Conservation (phyloP, 2,329 filamentous ascomycete species). For the Fusarium sp. region DNA sequence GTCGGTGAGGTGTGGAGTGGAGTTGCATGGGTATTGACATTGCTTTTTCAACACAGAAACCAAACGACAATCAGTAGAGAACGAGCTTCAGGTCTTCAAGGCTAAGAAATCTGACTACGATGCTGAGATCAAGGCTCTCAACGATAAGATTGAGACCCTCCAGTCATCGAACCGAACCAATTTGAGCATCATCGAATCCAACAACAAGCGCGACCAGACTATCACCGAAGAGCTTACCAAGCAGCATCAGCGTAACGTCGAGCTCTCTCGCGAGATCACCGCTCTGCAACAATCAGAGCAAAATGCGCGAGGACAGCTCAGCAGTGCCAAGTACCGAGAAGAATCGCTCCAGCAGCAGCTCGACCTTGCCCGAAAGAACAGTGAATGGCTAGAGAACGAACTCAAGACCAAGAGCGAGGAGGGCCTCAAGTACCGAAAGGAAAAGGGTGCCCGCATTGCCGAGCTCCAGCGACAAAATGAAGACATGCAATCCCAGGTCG, state of each 20-base stretch:
- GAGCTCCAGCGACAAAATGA: constrained; percentile 91
- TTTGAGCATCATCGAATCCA: constrained; percentile 87
- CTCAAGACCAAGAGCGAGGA: constrained; percentile 91
- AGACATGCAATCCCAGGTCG: constrained; percentile 81
- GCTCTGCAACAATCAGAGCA: constrained; percentile 86
- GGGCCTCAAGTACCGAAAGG: constrained; percentile 89
- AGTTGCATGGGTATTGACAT: constrained; percentile 22
- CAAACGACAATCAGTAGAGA: constrained; percentile 78
- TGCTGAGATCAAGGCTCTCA: constrained; percentile 80
- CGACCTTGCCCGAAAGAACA: constrained; percentile 87
- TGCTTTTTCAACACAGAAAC: constrained; percentile 69
- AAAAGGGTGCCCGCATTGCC: constrained; percentile 90
- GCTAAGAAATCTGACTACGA: constrained; percentile 80
- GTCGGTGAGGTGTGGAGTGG: constrained; percentile 12
- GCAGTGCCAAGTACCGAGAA: constrained; percentile 88
- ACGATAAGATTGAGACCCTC: constrained; percentile 85
- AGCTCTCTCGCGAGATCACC: constrained; percentile 85
- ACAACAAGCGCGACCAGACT: constrained; percentile 86
- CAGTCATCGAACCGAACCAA: constrained; percentile 95
- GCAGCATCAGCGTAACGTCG: constrained; percentile 88
- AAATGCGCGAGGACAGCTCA: constrained; percentile 81
- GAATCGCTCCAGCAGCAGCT: constrained; percentile 92
- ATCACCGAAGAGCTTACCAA: constrained; percentile 87
- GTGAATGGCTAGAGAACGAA: constrained; percentile 93
- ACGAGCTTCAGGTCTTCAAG: constrained; percentile 82